These are phyloP conservation scores for Hypericum androsaemum DNA, from an alignment of 345 rosid genomes.

Conservation along the genomic window DNA sequence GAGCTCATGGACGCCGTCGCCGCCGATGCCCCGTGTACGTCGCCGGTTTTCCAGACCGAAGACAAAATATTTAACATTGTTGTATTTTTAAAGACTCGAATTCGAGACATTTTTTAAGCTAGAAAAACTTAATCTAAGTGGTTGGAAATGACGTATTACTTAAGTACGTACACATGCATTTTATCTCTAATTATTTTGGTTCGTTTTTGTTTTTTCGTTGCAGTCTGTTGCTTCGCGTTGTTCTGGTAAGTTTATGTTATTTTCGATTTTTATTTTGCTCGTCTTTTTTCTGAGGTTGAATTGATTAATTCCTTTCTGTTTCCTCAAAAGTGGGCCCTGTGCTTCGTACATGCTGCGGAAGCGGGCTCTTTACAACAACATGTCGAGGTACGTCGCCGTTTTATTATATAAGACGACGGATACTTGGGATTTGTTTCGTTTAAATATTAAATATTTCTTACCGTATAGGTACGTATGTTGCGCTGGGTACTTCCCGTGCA, in stretches of 20 bases:
- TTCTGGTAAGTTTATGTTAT: constrained; percentile 20
- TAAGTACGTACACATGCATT: neutral
- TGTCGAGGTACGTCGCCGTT: constrained; percentile 29
- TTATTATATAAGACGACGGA: too few relatives aligned
- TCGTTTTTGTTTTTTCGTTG: constrained; percentile 5
- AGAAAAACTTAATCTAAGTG: too few relatives aligned
- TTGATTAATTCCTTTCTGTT: neutral
- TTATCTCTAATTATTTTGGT: neutral
- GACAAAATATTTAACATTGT: neutral
- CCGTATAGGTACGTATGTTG: constrained; percentile 50
- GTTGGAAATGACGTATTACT: neutral
- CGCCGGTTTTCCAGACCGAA: neutral
- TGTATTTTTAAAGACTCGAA: neutral
- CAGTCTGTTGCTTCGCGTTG: constrained; percentile 31
- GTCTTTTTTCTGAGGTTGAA: neutral
- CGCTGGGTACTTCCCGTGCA: constrained; percentile 66
- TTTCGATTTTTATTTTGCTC: neutral
- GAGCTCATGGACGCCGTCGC: constrained; percentile 20
- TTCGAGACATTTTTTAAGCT: neutral
- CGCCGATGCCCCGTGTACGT: constrained; percentile 31
- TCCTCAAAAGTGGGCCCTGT: constrained; percentile 42
- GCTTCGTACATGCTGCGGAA: constrained; percentile 59
- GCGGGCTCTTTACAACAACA: constrained; percentile 59
- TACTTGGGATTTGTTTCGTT: too few relatives aligned
- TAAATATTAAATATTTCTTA: too few relatives aligned